Evolutionary conservation across 202 grass and related monocot genomes (phyloP), one percentile per base, ranked within the genome.

Genomic region (Bolboschoenoplectus hybrid): DNA sequence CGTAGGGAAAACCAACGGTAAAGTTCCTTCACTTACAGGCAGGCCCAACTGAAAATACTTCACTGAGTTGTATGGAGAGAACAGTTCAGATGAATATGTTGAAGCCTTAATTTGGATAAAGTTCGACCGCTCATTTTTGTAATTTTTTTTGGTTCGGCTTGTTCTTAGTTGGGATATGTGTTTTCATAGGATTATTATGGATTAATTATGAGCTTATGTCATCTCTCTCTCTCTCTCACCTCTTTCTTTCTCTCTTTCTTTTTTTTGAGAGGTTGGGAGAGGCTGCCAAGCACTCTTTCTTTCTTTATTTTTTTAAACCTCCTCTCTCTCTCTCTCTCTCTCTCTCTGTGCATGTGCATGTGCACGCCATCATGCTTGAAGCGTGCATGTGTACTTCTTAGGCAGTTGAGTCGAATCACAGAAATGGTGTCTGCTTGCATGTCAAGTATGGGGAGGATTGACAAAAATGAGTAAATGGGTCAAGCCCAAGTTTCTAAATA

Each of bases 1-100:
- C 64, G 90, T 36, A 94, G 92, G 88, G 97, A 96, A 80, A 99
- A 92, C 67, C 93, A 90, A 46, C 86, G 93, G 46, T 98, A 87
- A 91, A 85, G 14, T 67, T 71, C 47, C 20, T 50, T 61, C 7
- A 46, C 68, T 46, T 78, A 10, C 51, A 57, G 19, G 38, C 65
- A 13, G 46, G 44, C 16, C 12, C 41, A 16, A 32, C 46, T 76
- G 49, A 46, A 44, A 5, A 44, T 76, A 61, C 38, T 41, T 86
- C 32, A 79, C 26, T 9, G 51, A 26, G 51, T 67, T 68, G 34
- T 70, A 32, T 38, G 35, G 36, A 58, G 38, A 20, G 49, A 44
- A 45, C 3, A 74, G 26, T 63, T 75, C 11, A 63, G 40, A 62
- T 47, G 20, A 56, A 67, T n/a, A 38, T 6, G 3, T 68, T 39